Evolutionary conservation across 768 basidiomycete species (phyloP).

Genomic region (Butyriboletus loyo): DNA sequence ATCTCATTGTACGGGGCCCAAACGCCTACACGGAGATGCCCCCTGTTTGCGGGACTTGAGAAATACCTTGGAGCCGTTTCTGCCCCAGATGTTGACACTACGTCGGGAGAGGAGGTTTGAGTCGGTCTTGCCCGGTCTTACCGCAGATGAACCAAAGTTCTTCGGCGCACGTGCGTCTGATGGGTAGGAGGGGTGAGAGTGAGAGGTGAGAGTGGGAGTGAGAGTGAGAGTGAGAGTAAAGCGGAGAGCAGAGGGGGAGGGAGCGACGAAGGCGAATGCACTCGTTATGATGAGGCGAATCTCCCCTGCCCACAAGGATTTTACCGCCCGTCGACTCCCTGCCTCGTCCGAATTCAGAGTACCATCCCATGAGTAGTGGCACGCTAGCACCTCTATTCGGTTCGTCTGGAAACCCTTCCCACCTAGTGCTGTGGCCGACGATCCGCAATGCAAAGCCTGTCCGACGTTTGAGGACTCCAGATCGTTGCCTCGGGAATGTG

Average conservation of each 20-base stretch:
- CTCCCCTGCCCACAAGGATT: too few relatives aligned
- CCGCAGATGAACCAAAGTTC: conserved; percentile 95
- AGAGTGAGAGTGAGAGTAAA: conserved; percentile 78
- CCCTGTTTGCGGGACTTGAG: conserved; percentile 81
- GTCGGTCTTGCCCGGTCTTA: conserved; percentile 81
- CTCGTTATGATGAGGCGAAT: too few relatives aligned
- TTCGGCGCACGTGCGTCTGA: conserved; percentile 91
- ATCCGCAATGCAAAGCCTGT: too few relatives aligned
- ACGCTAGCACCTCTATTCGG: too few relatives aligned
- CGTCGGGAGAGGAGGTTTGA: conserved; percentile 69
- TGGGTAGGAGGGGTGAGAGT: conserved; percentile 93
- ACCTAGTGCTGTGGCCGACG: too few relatives aligned
- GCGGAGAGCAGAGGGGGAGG: conserved; percentile 78
- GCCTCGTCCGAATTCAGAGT: too few relatives aligned
- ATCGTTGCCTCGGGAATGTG: too few relatives aligned
- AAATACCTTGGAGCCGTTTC: conserved; percentile 88
- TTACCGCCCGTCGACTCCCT: too few relatives aligned
- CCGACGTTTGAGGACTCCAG: too few relatives aligned
- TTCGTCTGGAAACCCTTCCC: too few relatives aligned
- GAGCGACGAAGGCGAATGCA: conserved; percentile 90
- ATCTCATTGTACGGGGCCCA: conserved; percentile 92
- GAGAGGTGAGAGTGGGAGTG: too few relatives aligned
- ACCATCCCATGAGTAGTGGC: too few relatives aligned
- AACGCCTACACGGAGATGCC: conserved; percentile 79
- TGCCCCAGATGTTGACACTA: conserved; percentile 97